phyloP scores from a whole-genome alignment of 2,329 filamentous ascomycete species.

The Botrytis fragariae region DNA sequence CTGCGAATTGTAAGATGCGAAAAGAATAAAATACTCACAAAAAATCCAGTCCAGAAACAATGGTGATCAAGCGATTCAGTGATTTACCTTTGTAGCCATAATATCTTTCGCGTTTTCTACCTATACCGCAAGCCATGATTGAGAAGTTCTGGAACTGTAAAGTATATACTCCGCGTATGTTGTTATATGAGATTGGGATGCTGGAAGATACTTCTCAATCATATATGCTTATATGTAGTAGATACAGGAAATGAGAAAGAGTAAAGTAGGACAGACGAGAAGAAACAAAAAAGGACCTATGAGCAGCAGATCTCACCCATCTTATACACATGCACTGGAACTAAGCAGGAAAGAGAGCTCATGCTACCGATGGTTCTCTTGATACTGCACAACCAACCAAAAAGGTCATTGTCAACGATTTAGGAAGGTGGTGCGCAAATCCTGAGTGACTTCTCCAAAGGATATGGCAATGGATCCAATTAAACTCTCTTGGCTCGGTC shows the following conservation, averaged over 20 bases:
- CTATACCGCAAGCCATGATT: slow-evolving; percentile 22
- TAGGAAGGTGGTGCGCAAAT: slow-evolving; percentile 7
- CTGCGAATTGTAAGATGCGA: no score
- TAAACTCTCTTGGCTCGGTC: background rate
- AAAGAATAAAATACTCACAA: slow-evolving; percentile 55
- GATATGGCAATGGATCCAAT: background rate
- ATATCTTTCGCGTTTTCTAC: slow-evolving; percentile 42
- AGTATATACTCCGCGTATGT: background rate
- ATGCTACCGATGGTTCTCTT: background rate
- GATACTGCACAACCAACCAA: background rate
- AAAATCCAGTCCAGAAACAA: slow-evolving; percentile 72
- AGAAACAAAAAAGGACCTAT: background rate
- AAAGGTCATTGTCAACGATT: background rate
- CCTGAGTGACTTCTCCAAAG: background rate
- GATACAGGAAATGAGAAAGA: background rate
- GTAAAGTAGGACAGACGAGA: background rate
- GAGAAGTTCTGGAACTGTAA: no score
- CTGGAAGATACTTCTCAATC: background rate
- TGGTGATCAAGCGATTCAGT: slow-evolving; percentile 67
- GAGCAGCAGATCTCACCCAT: background rate
- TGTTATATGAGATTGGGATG: background rate
- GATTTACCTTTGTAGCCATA: slow-evolving; percentile 63
- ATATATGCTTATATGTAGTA: background rate
- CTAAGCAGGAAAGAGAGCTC: background rate
- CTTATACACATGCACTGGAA: background rate